Conservation (phyloP, 2,329 filamentous ascomycete species). For the Hypoxylon sp. region DNA sequence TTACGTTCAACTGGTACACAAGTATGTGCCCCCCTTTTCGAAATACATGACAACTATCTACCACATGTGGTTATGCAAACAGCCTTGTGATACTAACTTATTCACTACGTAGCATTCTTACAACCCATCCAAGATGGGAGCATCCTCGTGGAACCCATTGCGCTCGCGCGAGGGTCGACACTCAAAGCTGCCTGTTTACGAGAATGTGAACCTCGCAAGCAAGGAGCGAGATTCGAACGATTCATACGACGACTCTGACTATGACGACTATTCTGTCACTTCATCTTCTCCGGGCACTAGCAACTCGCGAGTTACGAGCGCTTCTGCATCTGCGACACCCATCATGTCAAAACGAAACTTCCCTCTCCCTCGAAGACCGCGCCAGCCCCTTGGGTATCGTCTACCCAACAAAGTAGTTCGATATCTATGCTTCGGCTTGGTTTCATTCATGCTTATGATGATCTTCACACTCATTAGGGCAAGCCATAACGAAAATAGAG, state of each 20-base stretch:
- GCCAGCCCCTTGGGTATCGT: conserved; percentile 60
- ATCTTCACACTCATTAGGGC: conserved; percentile 78
- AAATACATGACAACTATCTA: neutral
- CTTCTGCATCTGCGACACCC: conserved; percentile 54
- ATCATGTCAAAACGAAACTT: conserved; percentile 55
- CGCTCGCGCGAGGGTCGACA: conserved; percentile 56
- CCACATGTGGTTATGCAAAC: neutral
- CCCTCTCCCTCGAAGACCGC: conserved; percentile 45
- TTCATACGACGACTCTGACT: conserved; percentile 55
- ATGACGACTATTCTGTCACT: conserved; percentile 51
- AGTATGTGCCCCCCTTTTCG: conserved; percentile 19
- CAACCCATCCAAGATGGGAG: conserved; percentile 55
- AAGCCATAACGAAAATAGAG: conserved; percentile 74
- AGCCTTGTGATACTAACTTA: conserved; percentile 11
- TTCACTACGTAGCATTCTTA: conserved; percentile 6
- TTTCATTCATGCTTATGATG: conserved; percentile 76
- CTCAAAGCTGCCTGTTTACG: conserved; percentile 60
- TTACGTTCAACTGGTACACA: conserved; percentile 13
- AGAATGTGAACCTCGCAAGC: conserved; percentile 51
- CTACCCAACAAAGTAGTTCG: conserved; percentile 78
- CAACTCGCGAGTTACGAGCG: conserved; percentile 61
- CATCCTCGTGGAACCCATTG: conserved; percentile 56
- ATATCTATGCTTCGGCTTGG: conserved; percentile 78
- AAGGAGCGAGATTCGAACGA: conserved; percentile 64
- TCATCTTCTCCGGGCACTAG: conserved; percentile 57